Base-by-base conservation (phyloP, 75 land plant genomes). In the Selaginella tamariscina region DNA sequence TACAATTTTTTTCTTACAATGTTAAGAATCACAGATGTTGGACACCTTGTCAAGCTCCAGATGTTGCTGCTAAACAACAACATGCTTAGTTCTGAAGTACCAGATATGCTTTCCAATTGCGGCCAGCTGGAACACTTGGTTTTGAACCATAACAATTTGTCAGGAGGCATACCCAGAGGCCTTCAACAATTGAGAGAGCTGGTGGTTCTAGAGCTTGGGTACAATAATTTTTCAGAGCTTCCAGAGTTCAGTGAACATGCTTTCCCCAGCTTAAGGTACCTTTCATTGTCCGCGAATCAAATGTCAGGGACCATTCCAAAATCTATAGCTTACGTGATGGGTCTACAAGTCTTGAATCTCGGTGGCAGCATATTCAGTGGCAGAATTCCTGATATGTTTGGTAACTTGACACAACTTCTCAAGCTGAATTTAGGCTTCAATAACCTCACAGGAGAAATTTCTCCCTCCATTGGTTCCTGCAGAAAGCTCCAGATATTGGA, bases 371-470 rank as follows among this genome's bases (percentile, higher is more conserved):
- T 5, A 39, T 39, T 39, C 49, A 39, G 49, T 39, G 49, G 49
- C 49, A 39, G 49, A 5, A 39, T 39, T 39, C 49, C 49, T 39
- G 49, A 39, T 39, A 39, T 39, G 49, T 39, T 39, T 39, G 11
- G 15, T 39, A 39, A 39, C 49, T 39, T 39, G 49, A 39, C 49
- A 5, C 49, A 39, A 15, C 49, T 39, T 39, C 49, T 5, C 11
- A 5, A 5, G 5, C 5, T 39, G 49, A 15, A 15, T 5, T 5
- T 39, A 39, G 49, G 11, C 15, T 5, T 5, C 5, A 39, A 39
- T 15, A 39, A 39, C 49, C 49, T 39, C 49, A 39, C 49, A 23
- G 62, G 62, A 59, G 62, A 5, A 59, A 59, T 59, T 27, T 23
- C 62, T 39, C 49, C 49, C 49, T 39, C 49, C 49, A 39, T 39